phyloP scores from a whole-genome alignment of 73 alveolate genomes.

The Vitrella brassicaformis region DNA sequence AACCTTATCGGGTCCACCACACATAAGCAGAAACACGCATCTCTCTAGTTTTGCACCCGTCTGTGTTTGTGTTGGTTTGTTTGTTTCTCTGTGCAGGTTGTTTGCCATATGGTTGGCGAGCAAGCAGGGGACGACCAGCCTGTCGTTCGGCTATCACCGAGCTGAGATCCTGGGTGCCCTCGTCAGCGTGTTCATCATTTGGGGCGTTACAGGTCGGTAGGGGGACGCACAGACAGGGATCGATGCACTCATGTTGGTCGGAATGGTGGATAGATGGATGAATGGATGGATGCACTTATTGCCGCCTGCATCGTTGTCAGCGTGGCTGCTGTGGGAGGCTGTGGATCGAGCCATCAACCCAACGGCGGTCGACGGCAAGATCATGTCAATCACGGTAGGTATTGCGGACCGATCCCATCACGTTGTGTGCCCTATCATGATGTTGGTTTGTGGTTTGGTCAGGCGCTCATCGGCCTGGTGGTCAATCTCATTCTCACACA shows the following conservation, averaged over 20 bases:
- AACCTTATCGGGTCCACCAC: conserved; percentile 52
- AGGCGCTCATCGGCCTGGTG: conserved; percentile 73
- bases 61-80: too few species aligned
- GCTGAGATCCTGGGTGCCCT: conserved; percentile 86
- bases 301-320: too few species aligned
- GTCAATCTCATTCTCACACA: conserved; percentile 70
- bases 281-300: too few species aligned
- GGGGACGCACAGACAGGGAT: too few species aligned
- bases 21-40: conserved; percentile 56
- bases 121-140: conserved; percentile 59
- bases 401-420: too few species aligned
- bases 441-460: too few species aligned
- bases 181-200: conserved; percentile 59
- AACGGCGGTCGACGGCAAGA: conserved; percentile 47
- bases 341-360: conserved; percentile 55
- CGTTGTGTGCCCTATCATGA: too few species aligned
- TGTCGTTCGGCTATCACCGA: conserved; percentile 85
- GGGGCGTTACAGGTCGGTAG: conserved; percentile 82
- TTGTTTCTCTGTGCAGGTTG: too few species aligned
- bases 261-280: too few species aligned
- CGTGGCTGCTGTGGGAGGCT: conserved; percentile 62
- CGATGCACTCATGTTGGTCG: too few species aligned
- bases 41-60: conserved; percentile 43
- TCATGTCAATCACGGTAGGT: conserved; percentile 66
- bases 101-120: conserved; percentile 59